These are phyloP conservation scores for Elsinoe ampelina DNA, from an alignment of 2,329 filamentous ascomycete species.

Conservation along the genomic window DNA sequence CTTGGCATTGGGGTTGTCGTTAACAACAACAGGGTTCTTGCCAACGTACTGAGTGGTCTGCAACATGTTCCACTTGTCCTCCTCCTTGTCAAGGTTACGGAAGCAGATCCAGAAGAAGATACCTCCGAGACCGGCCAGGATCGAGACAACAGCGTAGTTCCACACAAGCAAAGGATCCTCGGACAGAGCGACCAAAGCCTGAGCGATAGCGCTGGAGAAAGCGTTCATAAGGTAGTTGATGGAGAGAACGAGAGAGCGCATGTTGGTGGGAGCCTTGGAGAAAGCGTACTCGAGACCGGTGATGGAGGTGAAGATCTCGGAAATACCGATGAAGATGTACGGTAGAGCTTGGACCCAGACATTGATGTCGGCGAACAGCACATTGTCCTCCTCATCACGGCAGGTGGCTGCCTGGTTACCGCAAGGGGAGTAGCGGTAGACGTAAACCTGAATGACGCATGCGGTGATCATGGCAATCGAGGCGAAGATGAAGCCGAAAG, in stretches of 20 bases:
- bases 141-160: slow-evolving; percentile 57
- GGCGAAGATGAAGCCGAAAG: slow-evolving; percentile 45
- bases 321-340: slow-evolving; percentile 36
- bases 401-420: slow-evolving; percentile 32
- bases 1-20: background rate
- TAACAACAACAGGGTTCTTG: slow-evolving; percentile 1
- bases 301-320: slow-evolving; percentile 38
- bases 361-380: slow-evolving; percentile 25
- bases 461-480: slow-evolving; percentile 46
- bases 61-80: slow-evolving; percentile 60
- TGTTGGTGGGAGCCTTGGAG: slow-evolving; percentile 36
- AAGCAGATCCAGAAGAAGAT: slow-evolving; percentile 60
- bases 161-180: slow-evolving; percentile 57
- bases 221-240: slow-evolving; percentile 52
- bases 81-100: slow-evolving; percentile 53
- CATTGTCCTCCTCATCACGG: slow-evolving; percentile 8
- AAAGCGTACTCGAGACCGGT: slow-evolving; percentile 40
- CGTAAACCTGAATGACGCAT: slow-evolving; percentile 46
- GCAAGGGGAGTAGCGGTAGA: slow-evolving; percentile 45
- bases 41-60: slow-evolving; percentile 10
- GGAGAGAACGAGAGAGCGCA: slow-evolving; percentile 42
- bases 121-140: slow-evolving; percentile 54
- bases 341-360: slow-evolving; percentile 36
- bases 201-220: slow-evolving; percentile 50
- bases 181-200: slow-evolving; percentile 51